Evolutionary conservation across 1,139 yeast genomes (phyloP), one percentile per base, ranked within the genome.

Genomic region (Lodderomyces elongisporus): DNA sequence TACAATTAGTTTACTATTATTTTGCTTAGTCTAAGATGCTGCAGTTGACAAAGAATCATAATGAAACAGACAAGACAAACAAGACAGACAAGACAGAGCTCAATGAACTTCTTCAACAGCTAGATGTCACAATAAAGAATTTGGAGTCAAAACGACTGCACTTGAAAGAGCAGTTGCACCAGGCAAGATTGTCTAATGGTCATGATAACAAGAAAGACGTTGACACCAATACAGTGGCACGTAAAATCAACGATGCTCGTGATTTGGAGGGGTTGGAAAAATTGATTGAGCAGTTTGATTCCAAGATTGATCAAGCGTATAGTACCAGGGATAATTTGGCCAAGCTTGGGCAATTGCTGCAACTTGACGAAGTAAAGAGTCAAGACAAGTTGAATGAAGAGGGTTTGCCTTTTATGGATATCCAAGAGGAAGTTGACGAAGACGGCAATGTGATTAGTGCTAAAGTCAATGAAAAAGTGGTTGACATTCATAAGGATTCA

Each of bases 391-490:
- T 38, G 9, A 33, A 62, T 21, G 70, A 64, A 33, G 76, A 66
- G 14, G 76, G 68, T 0, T 52, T 79, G 3, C 87, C 85, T 16
- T 52, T 57, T 33, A 78, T 88, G 79, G 96, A 88, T 38, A 88
- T 88, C 15, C 70, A 80, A 33, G 96, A 89, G 51, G 88, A 83
- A 36, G 57, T 89, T 27, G 96, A 88, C 53, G 95, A 84, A 1
- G 78, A 83, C 9, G 96, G 79, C 0, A 77, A 82, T 42, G 67
- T 87, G 1, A 51, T 81, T 0, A 53, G 44, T 12, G 62, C 69
- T 8, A 59, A 62, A 16, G 35, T 63, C 4, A 61, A 59, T 33
- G 47, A 58, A 30, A 25, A n/a, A 10, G 27, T 37, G 2, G 15
- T 29, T 13, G 30, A 27, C 8, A 21, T 15, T 23, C 20, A 30